phyloP scores from a whole-genome alignment of 805 yeast genomes.

The Priceomyces castillae region DNA sequence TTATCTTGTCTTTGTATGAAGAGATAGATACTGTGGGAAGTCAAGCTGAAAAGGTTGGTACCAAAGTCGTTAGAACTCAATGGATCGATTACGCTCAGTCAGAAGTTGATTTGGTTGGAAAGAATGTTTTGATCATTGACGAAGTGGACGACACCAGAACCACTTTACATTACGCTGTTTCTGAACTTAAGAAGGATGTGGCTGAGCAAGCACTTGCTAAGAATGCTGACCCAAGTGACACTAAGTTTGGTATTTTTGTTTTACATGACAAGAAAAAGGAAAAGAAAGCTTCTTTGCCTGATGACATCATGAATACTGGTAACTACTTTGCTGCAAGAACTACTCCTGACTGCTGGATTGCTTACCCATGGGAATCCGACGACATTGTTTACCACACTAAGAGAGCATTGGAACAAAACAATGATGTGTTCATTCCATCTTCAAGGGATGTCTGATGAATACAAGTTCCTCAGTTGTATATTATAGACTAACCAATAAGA shows the following conservation, averaged over 20 bases:
- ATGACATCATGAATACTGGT: slow-evolving; percentile 55
- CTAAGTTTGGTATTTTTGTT: slow-evolving; percentile 73
- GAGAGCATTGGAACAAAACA: slow-evolving; percentile 72
- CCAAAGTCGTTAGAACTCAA: slow-evolving; percentile 71
- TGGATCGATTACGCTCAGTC: slow-evolving; percentile 78
- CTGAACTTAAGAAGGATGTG: slow-evolving; percentile 72
- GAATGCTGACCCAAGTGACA: slow-evolving; percentile 45
- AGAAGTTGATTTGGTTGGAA: slow-evolving; percentile 60
- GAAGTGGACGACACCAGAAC: slow-evolving; percentile 88
- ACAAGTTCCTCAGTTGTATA: not conserved
- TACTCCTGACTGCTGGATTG: slow-evolving; percentile 80
- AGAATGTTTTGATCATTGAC: slow-evolving; percentile 70
- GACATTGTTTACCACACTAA: slow-evolving; percentile 73
- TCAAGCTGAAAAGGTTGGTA: slow-evolving; percentile 53
- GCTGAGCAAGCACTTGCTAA: slow-evolving; percentile 55
- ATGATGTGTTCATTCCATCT: slow-evolving; percentile 52
- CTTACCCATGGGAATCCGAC: slow-evolving; percentile 82
- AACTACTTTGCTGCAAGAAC: slow-evolving; percentile 71
- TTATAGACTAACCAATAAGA: not conserved
- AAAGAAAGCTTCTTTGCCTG: slow-evolving; percentile 70
- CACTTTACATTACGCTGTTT: slow-evolving; percentile 74
- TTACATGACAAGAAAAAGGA: slow-evolving; percentile 73
- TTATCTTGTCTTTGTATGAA: slow-evolving; percentile 88
- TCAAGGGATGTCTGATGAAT: slow-evolving; percentile 6
- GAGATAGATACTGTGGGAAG: slow-evolving; percentile 64